These are phyloP conservation scores for Ceratocystis harringtonii DNA, from an alignment of 2,329 filamentous ascomycete species.

Conservation along the genomic window DNA sequence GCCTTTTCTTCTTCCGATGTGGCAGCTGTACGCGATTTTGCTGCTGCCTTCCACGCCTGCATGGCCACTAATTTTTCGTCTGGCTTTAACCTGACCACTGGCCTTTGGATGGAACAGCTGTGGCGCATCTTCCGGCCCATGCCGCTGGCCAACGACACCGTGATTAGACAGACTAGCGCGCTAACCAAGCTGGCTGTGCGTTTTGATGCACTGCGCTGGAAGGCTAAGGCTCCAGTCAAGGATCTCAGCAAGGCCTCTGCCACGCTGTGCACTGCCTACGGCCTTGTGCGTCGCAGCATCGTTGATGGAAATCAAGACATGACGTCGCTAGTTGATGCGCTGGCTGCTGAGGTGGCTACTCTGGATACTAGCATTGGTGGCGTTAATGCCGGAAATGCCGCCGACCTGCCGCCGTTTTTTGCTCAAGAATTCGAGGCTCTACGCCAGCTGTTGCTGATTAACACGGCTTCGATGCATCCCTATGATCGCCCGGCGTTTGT, in stretches of 20 bases:
- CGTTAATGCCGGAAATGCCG: slow-evolving; percentile 21
- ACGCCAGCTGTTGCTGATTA: slow-evolving; percentile 36
- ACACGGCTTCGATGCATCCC: slow-evolving; percentile 17
- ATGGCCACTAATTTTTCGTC: slow-evolving; percentile 46
- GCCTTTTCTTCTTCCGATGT: slow-evolving; percentile 7
- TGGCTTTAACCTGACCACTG: slow-evolving; percentile 58
- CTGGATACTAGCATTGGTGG: slow-evolving; percentile 34
- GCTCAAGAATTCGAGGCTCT: slow-evolving; percentile 41
- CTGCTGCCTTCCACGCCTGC: slow-evolving; percentile 27
- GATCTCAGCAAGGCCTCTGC: slow-evolving; percentile 39
- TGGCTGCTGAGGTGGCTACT: slow-evolving; percentile 36
- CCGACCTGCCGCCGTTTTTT: slow-evolving; percentile 35
- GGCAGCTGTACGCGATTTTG: slow-evolving; percentile 23
- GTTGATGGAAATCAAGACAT: slow-evolving; percentile 26
- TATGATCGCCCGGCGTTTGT: slow-evolving; percentile 7
- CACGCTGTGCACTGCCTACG: slow-evolving; percentile 41
- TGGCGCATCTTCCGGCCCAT: slow-evolving; percentile 59
- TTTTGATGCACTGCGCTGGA: slow-evolving; percentile 49
- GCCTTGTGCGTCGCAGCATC: slow-evolving; percentile 34
- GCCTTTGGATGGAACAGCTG: slow-evolving; percentile 62
- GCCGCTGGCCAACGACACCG: slow-evolving; percentile 33
- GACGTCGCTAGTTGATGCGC: slow-evolving; percentile 33
- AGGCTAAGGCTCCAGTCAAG: slow-evolving; percentile 34
- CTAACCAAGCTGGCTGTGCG: slow-evolving; percentile 42
- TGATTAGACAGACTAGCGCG: slow-evolving; percentile 33